phyloP scores from a whole-genome alignment of 2,329 filamentous ascomycete genomes.

The Colletotrichum sp. region DNA sequence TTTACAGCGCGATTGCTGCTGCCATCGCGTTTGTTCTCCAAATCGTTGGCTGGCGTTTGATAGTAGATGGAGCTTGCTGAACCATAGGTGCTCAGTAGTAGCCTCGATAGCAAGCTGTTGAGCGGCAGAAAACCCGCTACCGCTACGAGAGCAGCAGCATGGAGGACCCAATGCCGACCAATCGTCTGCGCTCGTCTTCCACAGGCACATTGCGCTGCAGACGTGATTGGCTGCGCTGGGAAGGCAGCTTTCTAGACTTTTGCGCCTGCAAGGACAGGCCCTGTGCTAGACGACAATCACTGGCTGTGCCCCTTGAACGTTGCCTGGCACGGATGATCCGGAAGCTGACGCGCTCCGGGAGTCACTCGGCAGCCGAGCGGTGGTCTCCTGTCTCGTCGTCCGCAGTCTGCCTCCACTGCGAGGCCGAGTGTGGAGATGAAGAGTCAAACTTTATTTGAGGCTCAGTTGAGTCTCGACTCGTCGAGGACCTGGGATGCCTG shows the following conservation, averaged over 20 bases:
- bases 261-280: slow-evolving; percentile 1
- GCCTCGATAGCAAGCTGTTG: background rate
- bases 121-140: background rate
- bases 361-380: slow-evolving; percentile 8
- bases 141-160: background rate
- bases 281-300: background rate
- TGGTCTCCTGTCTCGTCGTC: background rate
- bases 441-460: slow-evolving; percentile 17
- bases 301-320: background rate
- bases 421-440: slow-evolving; percentile 5
- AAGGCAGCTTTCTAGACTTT: background rate
- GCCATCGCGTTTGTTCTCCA: background rate
- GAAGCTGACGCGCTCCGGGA: slow-evolving; percentile 19
- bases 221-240: background rate
- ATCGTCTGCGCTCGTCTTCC: background rate
- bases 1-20: background rate
- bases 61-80: background rate
- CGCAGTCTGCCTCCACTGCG: background rate
- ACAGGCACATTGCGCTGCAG: background rate
- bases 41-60: background rate
- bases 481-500: slow-evolving; percentile 6
- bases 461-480: slow-evolving; percentile 2
- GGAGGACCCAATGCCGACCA: background rate
- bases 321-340: slow-evolving; percentile 18
- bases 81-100: background rate